These are phyloP conservation scores for Dryas integrifolia DNA, from an alignment of 331 rosid genomes.

Conservation along the genomic window DNA sequence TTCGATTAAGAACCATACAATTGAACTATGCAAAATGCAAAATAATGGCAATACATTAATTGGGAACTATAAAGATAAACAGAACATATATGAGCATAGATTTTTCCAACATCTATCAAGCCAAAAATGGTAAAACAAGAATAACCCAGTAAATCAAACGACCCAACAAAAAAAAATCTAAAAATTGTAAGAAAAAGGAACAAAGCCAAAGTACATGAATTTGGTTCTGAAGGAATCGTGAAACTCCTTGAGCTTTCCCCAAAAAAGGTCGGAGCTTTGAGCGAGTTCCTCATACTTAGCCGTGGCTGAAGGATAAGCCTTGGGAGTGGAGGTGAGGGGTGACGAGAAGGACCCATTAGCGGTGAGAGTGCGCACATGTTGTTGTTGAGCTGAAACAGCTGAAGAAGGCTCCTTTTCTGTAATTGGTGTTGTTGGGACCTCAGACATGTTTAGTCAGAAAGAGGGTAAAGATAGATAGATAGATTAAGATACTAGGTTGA, in stretches of 20 bases:
- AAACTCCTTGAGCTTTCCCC: constrained; percentile 57
- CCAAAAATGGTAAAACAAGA: background rate
- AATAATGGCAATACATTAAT: background rate
- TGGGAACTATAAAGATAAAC: too few relatives aligned
- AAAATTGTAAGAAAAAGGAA: background rate
- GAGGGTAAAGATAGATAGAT: constrained; percentile 6
- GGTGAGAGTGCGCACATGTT: constrained; percentile 11
- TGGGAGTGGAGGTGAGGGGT: constrained; percentile 11
- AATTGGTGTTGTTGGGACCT: constrained; percentile 28
- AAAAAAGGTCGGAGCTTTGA: constrained; percentile 55
- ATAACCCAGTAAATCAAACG: background rate
- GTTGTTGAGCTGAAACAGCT: constrained; percentile 24
- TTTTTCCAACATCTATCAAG: background rate
- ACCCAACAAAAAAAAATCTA: background rate
- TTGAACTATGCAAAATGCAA: background rate
- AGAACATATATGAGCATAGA: background rate
- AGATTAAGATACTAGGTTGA: background rate
- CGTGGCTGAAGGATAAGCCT: constrained; percentile 53
- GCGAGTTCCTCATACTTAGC: constrained; percentile 53
- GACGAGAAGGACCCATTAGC: constrained; percentile 26
- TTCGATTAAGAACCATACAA: background rate
- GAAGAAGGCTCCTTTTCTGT: constrained; percentile 19
- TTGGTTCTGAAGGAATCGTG: constrained; percentile 50
- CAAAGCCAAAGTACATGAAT: constrained; percentile 39
- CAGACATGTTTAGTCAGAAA: constrained; percentile 26